Evolutionary conservation across 257 asterid species (phyloP).

Genomic region (Leonotis leonurus): DNA sequence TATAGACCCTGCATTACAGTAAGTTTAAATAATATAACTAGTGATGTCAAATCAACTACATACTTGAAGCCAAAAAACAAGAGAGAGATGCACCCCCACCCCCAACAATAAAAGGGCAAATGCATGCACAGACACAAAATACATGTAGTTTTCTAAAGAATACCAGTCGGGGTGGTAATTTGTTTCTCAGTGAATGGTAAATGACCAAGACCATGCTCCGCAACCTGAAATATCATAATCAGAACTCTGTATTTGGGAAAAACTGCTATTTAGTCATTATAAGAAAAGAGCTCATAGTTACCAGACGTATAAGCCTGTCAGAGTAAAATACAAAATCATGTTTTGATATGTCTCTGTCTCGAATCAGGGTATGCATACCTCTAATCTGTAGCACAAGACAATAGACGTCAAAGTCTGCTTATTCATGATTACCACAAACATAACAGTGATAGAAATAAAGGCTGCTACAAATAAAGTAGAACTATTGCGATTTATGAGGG

Average conservation of each 20-base stretch:
- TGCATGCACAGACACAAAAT: not conserved
- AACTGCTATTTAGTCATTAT: not conserved
- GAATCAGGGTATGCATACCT: slow-evolving; percentile 98
- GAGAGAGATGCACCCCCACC: too few species aligned
- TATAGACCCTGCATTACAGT: slow-evolving; percentile 55
- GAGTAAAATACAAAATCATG: slow-evolving; percentile 98
- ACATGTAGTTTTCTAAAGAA: slow-evolving; percentile 6
- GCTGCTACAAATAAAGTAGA: not conserved
- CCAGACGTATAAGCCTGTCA: slow-evolving; percentile 98
- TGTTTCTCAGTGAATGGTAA: slow-evolving; percentile 98
- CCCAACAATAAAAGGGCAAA: too few species aligned
- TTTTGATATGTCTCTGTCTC: slow-evolving; percentile 86
- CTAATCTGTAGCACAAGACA: slow-evolving; percentile 63
- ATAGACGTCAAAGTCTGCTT: slow-evolving; percentile 3
- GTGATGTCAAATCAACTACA: slow-evolving; percentile 1
- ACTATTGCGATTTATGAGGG: slow-evolving; percentile 2
- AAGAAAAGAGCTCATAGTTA: slow-evolving; percentile 28
- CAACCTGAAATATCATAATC: slow-evolving; percentile 54
- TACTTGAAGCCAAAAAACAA: not conserved
- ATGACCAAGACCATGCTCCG: slow-evolving; percentile 98
- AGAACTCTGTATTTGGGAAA: not conserved
- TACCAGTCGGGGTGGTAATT: slow-evolving; percentile 94
- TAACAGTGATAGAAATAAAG: not conserved
- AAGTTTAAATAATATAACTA: too few species aligned
- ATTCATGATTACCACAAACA: not conserved